Evolutionary conservation across 2,329 filamentous ascomycete genomes (phyloP).

Genomic region (Fusarium burgessii): DNA sequence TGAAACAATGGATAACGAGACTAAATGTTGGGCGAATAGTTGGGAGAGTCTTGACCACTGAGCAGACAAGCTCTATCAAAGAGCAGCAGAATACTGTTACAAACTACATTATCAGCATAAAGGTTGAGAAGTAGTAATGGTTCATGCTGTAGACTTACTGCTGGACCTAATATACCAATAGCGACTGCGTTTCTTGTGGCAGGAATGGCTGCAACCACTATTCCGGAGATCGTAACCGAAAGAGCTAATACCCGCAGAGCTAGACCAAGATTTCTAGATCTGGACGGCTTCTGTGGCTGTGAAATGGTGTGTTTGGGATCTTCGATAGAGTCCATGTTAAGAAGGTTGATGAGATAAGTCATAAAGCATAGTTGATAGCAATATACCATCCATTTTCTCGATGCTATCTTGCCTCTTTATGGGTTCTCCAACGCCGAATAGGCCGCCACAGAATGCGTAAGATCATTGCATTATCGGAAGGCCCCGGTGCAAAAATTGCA

Average conservation of each 20-base stretch:
- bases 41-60: not conserved
- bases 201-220: not conserved
- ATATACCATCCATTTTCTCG: fast-evolving
- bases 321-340: not conserved
- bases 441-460: not conserved
- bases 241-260: not conserved
- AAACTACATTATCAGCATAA: not conserved
- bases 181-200: not conserved
- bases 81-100: not conserved
- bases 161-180: not conserved
- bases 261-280: not conserved
- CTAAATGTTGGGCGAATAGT: not conserved
- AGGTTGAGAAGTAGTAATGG: fast-evolving
- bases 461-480: not conserved
- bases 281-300: not conserved
- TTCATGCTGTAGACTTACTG: not conserved
- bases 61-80: not conserved
- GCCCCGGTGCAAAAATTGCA: not conserved
- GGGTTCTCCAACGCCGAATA: not conserved
- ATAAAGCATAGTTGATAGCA: not conserved
- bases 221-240: not conserved
- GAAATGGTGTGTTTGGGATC: not conserved
- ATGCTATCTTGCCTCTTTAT: not conserved
- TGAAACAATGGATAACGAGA: not conserved
- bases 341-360: not conserved